Base-by-base conservation (phyloP, 805 yeast genomes). In the Yarrowia sp. region DNA sequence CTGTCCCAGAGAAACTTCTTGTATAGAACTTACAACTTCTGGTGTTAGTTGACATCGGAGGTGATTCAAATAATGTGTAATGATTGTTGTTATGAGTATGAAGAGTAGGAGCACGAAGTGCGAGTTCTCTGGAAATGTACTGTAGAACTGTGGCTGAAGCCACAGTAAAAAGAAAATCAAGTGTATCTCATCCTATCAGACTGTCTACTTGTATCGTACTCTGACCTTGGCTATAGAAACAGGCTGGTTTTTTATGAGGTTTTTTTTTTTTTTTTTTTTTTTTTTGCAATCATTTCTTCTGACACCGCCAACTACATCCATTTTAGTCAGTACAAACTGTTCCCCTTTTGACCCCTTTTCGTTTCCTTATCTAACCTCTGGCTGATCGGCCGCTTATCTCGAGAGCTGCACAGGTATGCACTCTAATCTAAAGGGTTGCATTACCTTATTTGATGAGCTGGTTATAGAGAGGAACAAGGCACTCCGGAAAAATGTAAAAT, bases 21-120 rank as follows among this genome's bases (percentile, higher is more conserved):
- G 74, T 79, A 77, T 68, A 78, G 83, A 71, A 4, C 70, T 1
- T 79, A 72, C 71, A 69, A 74, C 43, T 71, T 78, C 69, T 78
- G 85, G 82, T 83, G 85, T 71, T 83, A 69, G 74, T n/a, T n/a
- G n/a, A n/a, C n/a, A n/a, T n/a, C 28, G 4, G 28, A 22, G 28
- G 28, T 22, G 17, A 43, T n/a, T 45, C 51, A 45, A n/a, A 32
- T 45, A 45, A 50, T 45, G 50, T 43, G 38, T 38, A 53, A 53
- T 53, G 44, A 38, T 38, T 38, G 35, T 53, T 38, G 43, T 41
- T 38, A 38, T 22, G 8, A 17, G 28, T 22, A 5, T 22, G n/a
- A n/a, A 22, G 4, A 22, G 28, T 22, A 22, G 4, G 28, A 22
- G 28, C 28, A 22, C 28, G 28, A 22, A 22, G 28, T 22, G 28